These are phyloP conservation scores for Crucibulum parvulum DNA, from an alignment of 1,284 basidiomycete genomes.

Conservation along the genomic window DNA sequence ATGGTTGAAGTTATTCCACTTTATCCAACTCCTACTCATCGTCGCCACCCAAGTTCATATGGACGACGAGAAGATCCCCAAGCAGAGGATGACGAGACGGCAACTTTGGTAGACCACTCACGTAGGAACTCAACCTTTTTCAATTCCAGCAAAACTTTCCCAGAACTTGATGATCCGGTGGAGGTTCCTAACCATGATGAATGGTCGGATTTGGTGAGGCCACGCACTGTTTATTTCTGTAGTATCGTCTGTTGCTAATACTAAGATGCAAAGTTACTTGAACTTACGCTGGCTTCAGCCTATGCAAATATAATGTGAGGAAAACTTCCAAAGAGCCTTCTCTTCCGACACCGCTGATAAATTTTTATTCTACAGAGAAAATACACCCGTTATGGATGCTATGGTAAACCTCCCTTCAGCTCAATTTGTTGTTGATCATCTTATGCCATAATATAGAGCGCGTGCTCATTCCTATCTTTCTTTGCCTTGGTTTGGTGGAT, in stretches of 20 bases:
- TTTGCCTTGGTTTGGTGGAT: slow-evolving; percentile 22
- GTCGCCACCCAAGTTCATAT: no score
- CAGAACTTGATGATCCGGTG: not conserved
- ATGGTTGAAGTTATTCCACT: no score
- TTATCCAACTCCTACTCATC: no score
- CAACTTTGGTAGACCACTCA: no score
- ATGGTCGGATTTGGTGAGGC: not conserved
- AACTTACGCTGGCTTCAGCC: not conserved
- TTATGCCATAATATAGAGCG: slow-evolving; percentile 7
- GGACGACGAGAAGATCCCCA: no score
- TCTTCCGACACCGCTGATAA: not conserved
- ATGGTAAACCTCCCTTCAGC: not conserved
- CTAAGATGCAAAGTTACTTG: not conserved
- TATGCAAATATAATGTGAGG: not conserved
- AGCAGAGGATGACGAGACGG: no score
- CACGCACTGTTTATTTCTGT: not conserved
- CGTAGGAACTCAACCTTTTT: no score
- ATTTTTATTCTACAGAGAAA: not conserved
- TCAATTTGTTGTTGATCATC: not conserved
- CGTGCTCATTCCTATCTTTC: slow-evolving; percentile 11
- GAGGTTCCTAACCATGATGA: not conserved
- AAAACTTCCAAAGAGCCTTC: not conserved
- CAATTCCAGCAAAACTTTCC: no score
- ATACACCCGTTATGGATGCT: not conserved
- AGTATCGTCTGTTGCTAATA: not conserved